phyloP scores from a whole-genome alignment of 163 green algal genomes.

The Coccomyxa subellipsoidea region DNA sequence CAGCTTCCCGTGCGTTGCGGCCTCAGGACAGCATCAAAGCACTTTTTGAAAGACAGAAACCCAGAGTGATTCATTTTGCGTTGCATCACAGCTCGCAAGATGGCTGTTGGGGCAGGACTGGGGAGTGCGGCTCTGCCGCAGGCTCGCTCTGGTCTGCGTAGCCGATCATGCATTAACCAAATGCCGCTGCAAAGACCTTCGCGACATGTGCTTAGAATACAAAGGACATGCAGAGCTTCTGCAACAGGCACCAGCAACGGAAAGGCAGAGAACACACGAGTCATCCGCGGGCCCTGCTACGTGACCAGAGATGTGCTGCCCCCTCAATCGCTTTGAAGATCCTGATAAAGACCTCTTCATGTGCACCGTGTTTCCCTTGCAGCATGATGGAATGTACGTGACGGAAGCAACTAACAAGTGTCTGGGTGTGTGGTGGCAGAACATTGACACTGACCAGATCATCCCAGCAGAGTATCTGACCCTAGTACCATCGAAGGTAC shows the following conservation, averaged over 20 bases:
- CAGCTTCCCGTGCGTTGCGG: background rate
- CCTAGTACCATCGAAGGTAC: slow-evolving; percentile 91
- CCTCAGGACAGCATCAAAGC: background rate
- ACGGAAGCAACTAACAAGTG: background rate
- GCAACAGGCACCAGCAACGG: slow-evolving; percentile 3
- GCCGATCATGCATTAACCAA: background rate
- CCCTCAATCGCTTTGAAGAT: background rate
- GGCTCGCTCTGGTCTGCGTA: background rate
- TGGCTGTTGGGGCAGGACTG: background rate
- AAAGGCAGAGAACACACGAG: background rate
- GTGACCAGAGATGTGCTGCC: background rate
- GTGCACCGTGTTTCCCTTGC: too few relatives aligned
- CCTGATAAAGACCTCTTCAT: too few relatives aligned
- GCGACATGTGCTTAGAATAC: background rate
- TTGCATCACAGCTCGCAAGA: background rate
- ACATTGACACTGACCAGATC: slow-evolving; percentile 98
- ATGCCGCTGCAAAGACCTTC: background rate
- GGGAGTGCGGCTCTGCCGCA: background rate
- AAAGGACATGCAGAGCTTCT: background rate
- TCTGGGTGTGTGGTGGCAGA: slow-evolving; percentile 54
- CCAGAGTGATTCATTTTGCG: background rate
- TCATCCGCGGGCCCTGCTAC: slow-evolving; percentile 1
- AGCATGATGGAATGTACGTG: too few relatives aligned
- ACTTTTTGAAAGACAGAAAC: background rate
- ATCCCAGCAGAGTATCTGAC: slow-evolving; percentile 98